Evolutionary conservation across 73 alveolate species (phyloP), one percentile per base, ranked within the genome.

Genomic region (Blepharisma japonicum): DNA sequence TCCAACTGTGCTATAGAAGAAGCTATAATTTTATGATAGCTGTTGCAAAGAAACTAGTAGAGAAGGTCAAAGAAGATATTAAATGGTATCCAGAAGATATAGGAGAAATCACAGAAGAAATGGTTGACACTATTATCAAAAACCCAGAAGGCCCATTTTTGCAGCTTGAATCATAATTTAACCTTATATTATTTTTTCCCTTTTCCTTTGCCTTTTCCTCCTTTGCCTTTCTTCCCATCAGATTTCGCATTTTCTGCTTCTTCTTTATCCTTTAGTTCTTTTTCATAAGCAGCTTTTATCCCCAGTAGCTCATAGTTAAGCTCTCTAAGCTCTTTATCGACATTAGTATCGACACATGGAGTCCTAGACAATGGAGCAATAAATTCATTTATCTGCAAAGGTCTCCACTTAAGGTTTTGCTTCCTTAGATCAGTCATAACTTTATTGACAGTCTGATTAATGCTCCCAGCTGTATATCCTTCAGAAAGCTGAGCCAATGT

Each of bases 401-500:
- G 95, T 25, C 94, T 78, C 56, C 86, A 86, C 48, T 79, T 82
- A 55, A 92, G 71, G 85, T 84, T 76, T 53, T 79, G 45, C 8
- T 55, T 49, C 68, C 98, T 87, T 71, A 80, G 81, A 7, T 82
- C 78, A 6, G 98, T 90, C 49, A 90, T 83, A 27, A 92, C 95
- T 55, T 79, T 87, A 71, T 82, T 86, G 55, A 90, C 72, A 9
- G 93, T 84, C 80, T 82, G 79, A n/a, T 90, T 80, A 49, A 92
- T 80, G 38, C 90, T 56, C 45, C 97, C 97, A 27, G 94, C 93
- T 4, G 97, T 76, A 78, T 89, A 92, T 39, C 96, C 95, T 32
- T 71, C 91, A 42, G 96, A 87, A 45, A 92, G 77, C 54, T 92
- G 98, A 42, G 98, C 94, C n/a, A 90, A 84, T 0, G 96, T 87